A percentile compares a stretch with the other conserved stretches of the same genome.
Evolutionary conservation across 352 stramenopile genomes (phyloP).

Genomic region (Phytopythium cucurbitacearum): DNA sequence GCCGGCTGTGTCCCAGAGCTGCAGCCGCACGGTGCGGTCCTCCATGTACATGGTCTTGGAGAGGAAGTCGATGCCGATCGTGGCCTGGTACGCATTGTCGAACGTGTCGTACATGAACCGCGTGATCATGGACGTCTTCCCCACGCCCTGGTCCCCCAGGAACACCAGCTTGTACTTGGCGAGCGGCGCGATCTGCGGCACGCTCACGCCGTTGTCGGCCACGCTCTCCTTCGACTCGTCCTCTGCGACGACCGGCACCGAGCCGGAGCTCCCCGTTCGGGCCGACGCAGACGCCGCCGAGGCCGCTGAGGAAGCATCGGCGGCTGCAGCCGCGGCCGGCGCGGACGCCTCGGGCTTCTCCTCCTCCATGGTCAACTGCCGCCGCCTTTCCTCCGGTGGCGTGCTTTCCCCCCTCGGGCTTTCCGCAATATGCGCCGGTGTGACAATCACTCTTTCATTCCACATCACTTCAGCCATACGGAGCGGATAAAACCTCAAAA

Average conservation of each 20-base stretch:
- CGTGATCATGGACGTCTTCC: conserved; percentile 99
- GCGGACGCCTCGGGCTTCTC: conserved; percentile 10
- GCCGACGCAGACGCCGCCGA: too few relatives aligned
- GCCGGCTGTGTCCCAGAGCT: conserved; percentile 99
- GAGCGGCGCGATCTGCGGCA: conserved; percentile 86
- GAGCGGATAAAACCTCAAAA: too few relatives aligned
- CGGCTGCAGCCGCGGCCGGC: neutral
- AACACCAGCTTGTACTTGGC: conserved; percentile 96
- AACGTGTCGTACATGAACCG: conserved; percentile 99
- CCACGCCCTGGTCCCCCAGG: conserved; percentile 96
- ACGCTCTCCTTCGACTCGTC: conserved; percentile 18
- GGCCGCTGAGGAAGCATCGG: neutral
- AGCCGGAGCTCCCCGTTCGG: too few relatives aligned
- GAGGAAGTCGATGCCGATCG: conserved; percentile 99
- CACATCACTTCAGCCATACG: too few relatives aligned
- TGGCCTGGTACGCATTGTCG: conserved; percentile 97
- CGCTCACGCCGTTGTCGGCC: conserved; percentile 30
- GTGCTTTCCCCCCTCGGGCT: neutral
- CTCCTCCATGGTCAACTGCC: conserved; percentile 10
- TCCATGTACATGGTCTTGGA: conserved; percentile 99
- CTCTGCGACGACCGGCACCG: conserved; percentile 14
- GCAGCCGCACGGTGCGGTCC: conserved; percentile 97
- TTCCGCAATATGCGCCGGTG: neutral
- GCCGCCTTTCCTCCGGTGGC: neutral
- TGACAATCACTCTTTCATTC: neutral